Evolutionary conservation across 2,329 filamentous ascomycete species (phyloP), one percentile per base, ranked within the genome.

Genomic region (Thermothelomyces thermophilus): DNA sequence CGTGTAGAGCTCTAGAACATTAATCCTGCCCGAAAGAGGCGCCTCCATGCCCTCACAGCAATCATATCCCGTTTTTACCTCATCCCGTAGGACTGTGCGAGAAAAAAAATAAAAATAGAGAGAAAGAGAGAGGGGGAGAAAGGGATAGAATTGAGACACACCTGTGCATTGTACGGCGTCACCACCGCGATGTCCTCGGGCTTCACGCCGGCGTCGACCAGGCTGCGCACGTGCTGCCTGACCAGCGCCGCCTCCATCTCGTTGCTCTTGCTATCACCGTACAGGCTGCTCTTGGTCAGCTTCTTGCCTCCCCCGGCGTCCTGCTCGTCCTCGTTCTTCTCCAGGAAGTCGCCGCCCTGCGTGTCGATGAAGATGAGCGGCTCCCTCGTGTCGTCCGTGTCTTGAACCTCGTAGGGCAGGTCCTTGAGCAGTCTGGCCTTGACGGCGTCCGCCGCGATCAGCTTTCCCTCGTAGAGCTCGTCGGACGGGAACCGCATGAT

Each of bases 401-500:
- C 84, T 51, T 81, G 64, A 0, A 96, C 84, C 9, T 80, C 80
- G 64, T 95, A 95, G 0, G 84, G 80, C 4, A 98, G 68, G 56
- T 90, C 86, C 45, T 74, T 84, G 8, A 98, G 75, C 6, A 96
- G 70, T 14, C 90, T 80, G 5, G 70, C 71, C 64, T 84, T 86
- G 54, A 97, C 93, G 0, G 75, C 73, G 4, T 91, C 87, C 1
- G 86, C 90, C 0, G 93, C 91, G 2, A 90, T 71, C 1, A 98
- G 78, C 60, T 84, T 84, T 2, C 79, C 80, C 53, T 88, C 87
- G 69, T 98, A 98, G 10, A 97, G 75, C 63, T 91, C 84, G 54
- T 87, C 79, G 0, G 91, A 96, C 0, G 93, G 91, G 62, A 96
- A 98, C 6, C 82, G 78, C 90, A 97, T 97, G 61, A 98, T 97